Evolutionary conservation across 2,329 filamentous ascomycete genomes (phyloP), one percentile per base, ranked within the genome.

Genomic region (Furcasterigmium furcatum): DNA sequence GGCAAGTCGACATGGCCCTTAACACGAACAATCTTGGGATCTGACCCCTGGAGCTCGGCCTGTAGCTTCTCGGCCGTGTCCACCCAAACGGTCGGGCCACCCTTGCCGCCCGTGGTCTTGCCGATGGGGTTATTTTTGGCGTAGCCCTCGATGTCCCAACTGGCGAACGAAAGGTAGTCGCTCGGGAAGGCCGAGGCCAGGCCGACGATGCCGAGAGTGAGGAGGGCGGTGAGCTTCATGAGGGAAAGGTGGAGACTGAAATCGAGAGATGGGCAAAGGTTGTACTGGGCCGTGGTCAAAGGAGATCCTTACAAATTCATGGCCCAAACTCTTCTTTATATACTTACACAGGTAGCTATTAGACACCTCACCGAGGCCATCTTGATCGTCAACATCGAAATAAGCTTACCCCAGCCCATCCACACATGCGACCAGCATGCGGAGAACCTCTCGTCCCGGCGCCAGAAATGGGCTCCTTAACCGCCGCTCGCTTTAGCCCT

Each of bases 21-120:
- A 40, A 74, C 62, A 47, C 71, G 66, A 24, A 79, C 65, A 27
- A 67, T 71, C 52, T 64, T 62, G 14, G 65, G 66, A 4, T 59
- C 59, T 13, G 71, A 63, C 13, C 66, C 71, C 9, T 58, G 55
- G 10, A 75, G 71, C 8, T 73, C 76, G 0, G 66, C 60, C 7
- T 63, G 58, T 34, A 79, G 66, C 36, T 69, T 64, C 42, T 63
- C 66, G 3, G 62, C 65, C 8, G 65, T 73, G 12, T 56, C 71
- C 21, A 71, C 64, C 2, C 70, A 70, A 7, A 74, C 70, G 0
- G 70, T 77, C 10, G 72, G 72, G 39, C 65, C 80, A 5, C 73
- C 66, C 29, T 59, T 55, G 12, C 68, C 68, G 6, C 68, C 66
- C 0, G 64, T 71, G 3, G 68, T 71, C 4, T 51, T 43, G 4